Conservation (phyloP, 2,329 filamentous ascomycete genomes). For the Pseudopyricularia cyperi region DNA sequence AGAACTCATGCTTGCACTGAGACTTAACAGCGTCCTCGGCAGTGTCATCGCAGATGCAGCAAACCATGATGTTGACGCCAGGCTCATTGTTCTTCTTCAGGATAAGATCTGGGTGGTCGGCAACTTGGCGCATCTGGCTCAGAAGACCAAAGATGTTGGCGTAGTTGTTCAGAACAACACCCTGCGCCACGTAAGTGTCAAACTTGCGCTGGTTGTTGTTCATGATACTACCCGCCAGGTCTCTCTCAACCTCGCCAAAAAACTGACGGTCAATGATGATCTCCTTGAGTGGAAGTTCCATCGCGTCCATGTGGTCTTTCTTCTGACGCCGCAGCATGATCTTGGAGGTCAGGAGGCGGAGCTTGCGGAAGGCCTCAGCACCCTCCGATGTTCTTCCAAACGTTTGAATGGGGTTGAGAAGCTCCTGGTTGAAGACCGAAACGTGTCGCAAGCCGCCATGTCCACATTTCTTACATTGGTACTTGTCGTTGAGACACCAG, state of each 20-base stretch:
- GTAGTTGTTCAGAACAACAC: constrained; percentile 92
- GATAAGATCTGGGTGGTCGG: constrained; percentile 89
- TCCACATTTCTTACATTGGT: constrained; percentile 52
- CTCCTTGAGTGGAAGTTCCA: constrained; percentile 94
- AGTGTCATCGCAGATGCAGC: constrained; percentile 91
- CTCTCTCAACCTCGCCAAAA: constrained; percentile 90
- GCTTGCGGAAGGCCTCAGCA: constrained; percentile 60
- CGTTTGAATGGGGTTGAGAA: constrained; percentile 69
- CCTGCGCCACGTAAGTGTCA: constrained; percentile 87
- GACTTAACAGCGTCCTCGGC: constrained; percentile 91
- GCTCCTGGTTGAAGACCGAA: constrained; percentile 57
- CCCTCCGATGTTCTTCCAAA: constrained; percentile 50
- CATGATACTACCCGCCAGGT: constrained; percentile 95
- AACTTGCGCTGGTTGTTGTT: constrained; percentile 78
- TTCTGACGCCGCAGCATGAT: constrained; percentile 96
- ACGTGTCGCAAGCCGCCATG: constrained; percentile 41
- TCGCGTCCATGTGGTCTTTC: constrained; percentile 81
- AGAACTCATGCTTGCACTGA: constrained; percentile 87
- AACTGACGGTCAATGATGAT: constrained; percentile 88
- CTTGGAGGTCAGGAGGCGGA: constrained; percentile 77
- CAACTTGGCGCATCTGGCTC: constrained; percentile 98
- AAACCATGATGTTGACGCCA: constrained; percentile 82
- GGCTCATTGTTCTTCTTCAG: constrained; percentile 76
- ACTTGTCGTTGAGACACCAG: constrained; percentile 65
- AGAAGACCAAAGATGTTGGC: constrained; percentile 98